Evolutionary conservation across 805 yeast species (phyloP).

Genomic region (Candida glaebosa): DNA sequence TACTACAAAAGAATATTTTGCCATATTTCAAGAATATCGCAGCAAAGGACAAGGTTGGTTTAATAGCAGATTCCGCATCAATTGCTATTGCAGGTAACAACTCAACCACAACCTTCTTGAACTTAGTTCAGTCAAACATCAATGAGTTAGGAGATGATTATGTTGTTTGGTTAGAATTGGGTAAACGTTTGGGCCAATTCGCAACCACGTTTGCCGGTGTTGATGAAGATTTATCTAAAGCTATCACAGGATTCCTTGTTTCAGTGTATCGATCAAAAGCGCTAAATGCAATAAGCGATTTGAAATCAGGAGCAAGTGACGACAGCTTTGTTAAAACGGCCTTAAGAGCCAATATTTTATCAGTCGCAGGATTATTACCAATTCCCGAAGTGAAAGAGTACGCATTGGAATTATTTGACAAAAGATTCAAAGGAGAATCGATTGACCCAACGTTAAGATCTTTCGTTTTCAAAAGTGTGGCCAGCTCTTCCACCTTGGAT

Average conservation of each 20-base stretch:
- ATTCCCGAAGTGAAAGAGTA: slow-evolving; percentile 34
- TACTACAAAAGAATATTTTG: slow-evolving; percentile 39
- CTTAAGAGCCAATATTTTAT: slow-evolving; percentile 38
- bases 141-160: slow-evolving; percentile 33
- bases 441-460: slow-evolving; percentile 44
- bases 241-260: slow-evolving; percentile 28
- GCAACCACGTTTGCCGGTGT: slow-evolving; percentile 31
- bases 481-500: slow-evolving; percentile 30
- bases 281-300: slow-evolving; percentile 18
- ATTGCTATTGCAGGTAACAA: slow-evolving; percentile 46
- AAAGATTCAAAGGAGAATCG: slow-evolving; percentile 18
- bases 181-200: slow-evolving; percentile 36
- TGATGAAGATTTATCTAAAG: slow-evolving; percentile 19
- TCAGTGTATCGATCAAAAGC: slow-evolving; percentile 27
- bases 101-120: slow-evolving; percentile 41
- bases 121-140: slow-evolving; percentile 31
- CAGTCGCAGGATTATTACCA: slow-evolving; percentile 36
- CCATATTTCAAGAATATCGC: slow-evolving; percentile 36
- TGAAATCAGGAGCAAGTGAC: slow-evolving; percentile 12
- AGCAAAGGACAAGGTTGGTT: slow-evolving; percentile 49
- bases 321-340: slow-evolving; percentile 26
- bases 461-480: slow-evolving; percentile 42
- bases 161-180: slow-evolving; percentile 55
- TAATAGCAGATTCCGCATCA: slow-evolving; percentile 51
- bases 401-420: slow-evolving; percentile 28